Evolutionary conservation across 345 rosid genomes (phyloP).

Genomic region (Firmiana major): DNA sequence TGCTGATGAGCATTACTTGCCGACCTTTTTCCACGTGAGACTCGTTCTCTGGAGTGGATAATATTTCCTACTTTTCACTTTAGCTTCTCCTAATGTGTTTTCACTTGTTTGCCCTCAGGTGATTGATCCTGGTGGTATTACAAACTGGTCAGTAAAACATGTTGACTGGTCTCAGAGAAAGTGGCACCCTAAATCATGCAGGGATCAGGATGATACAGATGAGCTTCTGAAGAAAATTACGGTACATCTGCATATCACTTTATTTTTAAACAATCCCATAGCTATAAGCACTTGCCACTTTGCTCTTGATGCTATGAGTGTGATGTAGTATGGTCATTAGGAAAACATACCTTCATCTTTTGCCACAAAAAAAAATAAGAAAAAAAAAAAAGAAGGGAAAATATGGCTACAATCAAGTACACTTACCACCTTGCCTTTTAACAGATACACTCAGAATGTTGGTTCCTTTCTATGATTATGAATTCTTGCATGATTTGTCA

Average conservation of each 20-base stretch:
- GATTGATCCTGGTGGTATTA: conserved; percentile 89
- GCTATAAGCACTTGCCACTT: neutral
- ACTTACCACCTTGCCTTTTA: neutral
- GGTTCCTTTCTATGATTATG: neutral
- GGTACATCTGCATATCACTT: conserved; percentile 35
- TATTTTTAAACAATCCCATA: neutral
- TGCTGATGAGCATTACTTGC: conserved; percentile 95
- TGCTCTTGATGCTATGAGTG: neutral
- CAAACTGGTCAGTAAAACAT: conserved; percentile 88
- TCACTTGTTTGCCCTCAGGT: conserved; percentile 42
- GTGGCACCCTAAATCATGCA: conserved; percentile 62
- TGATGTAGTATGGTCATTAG: neutral
- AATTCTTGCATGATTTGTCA: neutral
- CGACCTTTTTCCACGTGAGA: conserved; percentile 78
- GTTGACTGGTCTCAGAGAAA: conserved; percentile 98
- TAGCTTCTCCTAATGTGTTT: conserved; percentile 9
- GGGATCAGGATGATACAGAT: conserved; percentile 45
- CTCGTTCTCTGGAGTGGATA: conserved; percentile 7
- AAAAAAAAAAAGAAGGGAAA: too few relatives aligned
- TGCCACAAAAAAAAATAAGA: neutral
- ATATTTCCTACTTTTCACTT: conserved; percentile 2
- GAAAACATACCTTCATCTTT: neutral
- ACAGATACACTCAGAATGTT: neutral
- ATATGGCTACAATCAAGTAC: neutral
- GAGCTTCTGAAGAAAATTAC: conserved; percentile 72